Percentiles rank a stretch among this genome's conserved stretches.
Evolutionary conservation across 139 green algal species (phyloP).

Genomic region (Chlorella sp.): DNA sequence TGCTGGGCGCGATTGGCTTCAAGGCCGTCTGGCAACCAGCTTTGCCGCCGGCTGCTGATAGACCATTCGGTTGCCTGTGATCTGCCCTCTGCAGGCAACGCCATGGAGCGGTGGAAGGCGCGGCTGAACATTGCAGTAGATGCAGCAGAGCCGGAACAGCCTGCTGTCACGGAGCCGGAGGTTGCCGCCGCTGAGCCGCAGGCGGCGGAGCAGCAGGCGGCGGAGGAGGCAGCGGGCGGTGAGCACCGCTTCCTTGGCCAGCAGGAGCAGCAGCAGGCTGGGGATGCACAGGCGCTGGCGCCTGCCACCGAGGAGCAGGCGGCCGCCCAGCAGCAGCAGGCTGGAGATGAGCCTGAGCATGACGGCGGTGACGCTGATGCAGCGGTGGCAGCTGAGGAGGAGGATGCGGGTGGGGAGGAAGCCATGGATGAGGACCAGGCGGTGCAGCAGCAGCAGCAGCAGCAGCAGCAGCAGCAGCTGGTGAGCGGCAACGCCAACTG

Average conservation of each 20-base stretch:
- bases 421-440: slow-evolving; percentile 36
- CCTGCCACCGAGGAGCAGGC: slow-evolving; percentile 93
- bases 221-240: slow-evolving; percentile 33
- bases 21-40: background rate
- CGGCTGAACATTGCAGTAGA: slow-evolving; percentile 74
- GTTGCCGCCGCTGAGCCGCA: background rate
- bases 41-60: background rate
- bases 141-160: slow-evolving; percentile 31
- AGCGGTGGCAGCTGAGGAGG: background rate
- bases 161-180: slow-evolving; percentile 31
- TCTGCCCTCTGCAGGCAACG: slow-evolving; percentile 46
- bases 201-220: background rate
- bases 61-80: background rate
- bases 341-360: slow-evolving; percentile 1
- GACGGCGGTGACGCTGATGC: background rate
- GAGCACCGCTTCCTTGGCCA: slow-evolving; percentile 68
- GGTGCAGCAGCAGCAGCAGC: slow-evolving; percentile 5
- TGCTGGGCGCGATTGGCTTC: background rate
- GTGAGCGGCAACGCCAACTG: slow-evolving; percentile 24
- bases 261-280: slow-evolving; percentile 40
- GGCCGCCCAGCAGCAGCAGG: slow-evolving; percentile 20
- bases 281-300: slow-evolving; percentile 71
- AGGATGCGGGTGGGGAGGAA: slow-evolving; percentile 5
- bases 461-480: slow-evolving; percentile 29
- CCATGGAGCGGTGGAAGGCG: slow-evolving; percentile 79